These are phyloP conservation scores for Colletotrichum tamarilloi DNA, from an alignment of 2,329 filamentous ascomycete genomes.

Conservation along the genomic window DNA sequence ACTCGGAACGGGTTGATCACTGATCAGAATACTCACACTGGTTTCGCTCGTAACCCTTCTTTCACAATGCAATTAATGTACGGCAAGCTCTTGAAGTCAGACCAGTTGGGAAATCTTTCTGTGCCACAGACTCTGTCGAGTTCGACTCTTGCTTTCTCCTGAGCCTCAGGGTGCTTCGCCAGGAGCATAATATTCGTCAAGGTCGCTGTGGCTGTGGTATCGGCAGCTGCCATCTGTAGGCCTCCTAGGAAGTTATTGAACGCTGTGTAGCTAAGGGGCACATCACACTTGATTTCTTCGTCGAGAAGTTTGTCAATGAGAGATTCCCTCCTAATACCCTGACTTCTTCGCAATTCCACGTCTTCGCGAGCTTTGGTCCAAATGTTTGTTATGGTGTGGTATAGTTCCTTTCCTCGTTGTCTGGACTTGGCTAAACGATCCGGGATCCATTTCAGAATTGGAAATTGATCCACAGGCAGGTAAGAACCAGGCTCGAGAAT, in stretches of 20 bases:
- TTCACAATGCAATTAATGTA: slow-evolving; percentile 55
- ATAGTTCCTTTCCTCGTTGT: slow-evolving; percentile 47
- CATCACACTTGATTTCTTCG: slow-evolving; percentile 44
- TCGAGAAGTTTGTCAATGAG: slow-evolving; percentile 56
- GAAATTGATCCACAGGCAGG: slow-evolving; percentile 60
- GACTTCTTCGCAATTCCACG: slow-evolving; percentile 46
- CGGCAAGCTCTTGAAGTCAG: slow-evolving; percentile 50
- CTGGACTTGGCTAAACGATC: slow-evolving; percentile 54
- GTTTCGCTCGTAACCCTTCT: slow-evolving; percentile 55
- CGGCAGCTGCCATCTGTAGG: slow-evolving; percentile 48
- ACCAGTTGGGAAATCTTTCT: slow-evolving; percentile 48
- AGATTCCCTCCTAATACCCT: slow-evolving; percentile 39
- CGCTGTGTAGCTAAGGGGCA: slow-evolving; percentile 40
- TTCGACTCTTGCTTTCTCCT: slow-evolving; percentile 52
- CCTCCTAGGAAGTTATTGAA: slow-evolving; percentile 50
- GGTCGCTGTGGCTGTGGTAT: slow-evolving; percentile 49
- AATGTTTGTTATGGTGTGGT: slow-evolving; percentile 52
- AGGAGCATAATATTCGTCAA: slow-evolving; percentile 54
- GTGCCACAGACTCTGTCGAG: slow-evolving; percentile 51
- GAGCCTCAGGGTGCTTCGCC: slow-evolving; percentile 51
- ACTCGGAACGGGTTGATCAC: neutral
- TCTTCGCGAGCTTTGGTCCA: slow-evolving; percentile 50
- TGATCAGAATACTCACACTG: slow-evolving; percentile 37
- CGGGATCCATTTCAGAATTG: slow-evolving; percentile 55
- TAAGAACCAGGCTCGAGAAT: slow-evolving; percentile 59